Evolutionary conservation across 2,329 filamentous ascomycete genomes (phyloP).

Genomic region (Metarhizium album): DNA sequence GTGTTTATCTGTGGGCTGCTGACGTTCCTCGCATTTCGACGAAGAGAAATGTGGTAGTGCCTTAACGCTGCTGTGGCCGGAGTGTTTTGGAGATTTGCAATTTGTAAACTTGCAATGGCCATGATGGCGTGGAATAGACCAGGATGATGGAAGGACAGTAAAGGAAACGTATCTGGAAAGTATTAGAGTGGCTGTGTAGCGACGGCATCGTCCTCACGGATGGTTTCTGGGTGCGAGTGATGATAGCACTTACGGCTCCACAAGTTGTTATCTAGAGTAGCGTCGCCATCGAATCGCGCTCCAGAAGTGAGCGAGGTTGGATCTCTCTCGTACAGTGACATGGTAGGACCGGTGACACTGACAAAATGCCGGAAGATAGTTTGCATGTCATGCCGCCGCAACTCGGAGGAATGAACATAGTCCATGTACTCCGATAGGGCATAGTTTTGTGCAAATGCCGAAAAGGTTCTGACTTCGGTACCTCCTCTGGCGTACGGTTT

Average conservation of each 20-base stretch:
- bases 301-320: constrained; percentile 57
- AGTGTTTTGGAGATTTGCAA: constrained; percentile 66
- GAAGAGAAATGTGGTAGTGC: constrained; percentile 81
- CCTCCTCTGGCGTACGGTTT: constrained; percentile 20
- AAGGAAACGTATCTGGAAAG: constrained; percentile 60
- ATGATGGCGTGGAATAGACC: constrained; percentile 84
- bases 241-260: constrained; percentile 45
- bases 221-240: not conserved
- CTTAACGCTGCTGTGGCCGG: constrained; percentile 74
- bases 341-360: constrained; percentile 71
- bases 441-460: constrained; percentile 34
- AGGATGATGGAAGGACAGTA: constrained; percentile 75
- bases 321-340: constrained; percentile 81
- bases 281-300: constrained; percentile 46
- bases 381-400: constrained; percentile 71
- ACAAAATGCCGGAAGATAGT: constrained; percentile 88
- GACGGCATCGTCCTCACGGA: not conserved
- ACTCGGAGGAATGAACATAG: constrained; percentile 54
- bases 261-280: constrained; percentile 52
- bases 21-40: constrained; percentile 67
- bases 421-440: constrained; percentile 57
- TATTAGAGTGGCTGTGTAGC: not conserved
- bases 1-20: constrained; percentile 56
- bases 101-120: constrained; percentile 76
- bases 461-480: constrained; percentile 38